phyloP scores from a whole-genome alignment of 768 basidiomycete species.

The Collybiopsis confluens region DNA sequence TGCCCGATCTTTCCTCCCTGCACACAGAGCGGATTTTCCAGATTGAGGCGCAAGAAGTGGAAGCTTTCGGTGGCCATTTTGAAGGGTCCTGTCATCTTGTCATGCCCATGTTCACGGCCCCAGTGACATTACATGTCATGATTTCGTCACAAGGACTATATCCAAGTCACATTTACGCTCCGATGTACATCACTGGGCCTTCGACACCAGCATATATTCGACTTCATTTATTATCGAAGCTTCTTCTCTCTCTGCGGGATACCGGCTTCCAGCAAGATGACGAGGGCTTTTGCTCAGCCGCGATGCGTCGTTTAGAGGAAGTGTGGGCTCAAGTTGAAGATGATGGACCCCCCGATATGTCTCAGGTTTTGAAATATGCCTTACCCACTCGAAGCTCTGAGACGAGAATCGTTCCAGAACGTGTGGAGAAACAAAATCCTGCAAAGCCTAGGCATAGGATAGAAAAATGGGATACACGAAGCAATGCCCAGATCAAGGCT shows the following conservation, averaged over 20 bases:
- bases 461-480: slow-evolving; percentile 36
- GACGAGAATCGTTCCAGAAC: background rate
- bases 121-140: slow-evolving; percentile 64
- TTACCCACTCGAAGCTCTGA: slow-evolving; percentile 25
- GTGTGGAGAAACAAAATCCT: background rate
- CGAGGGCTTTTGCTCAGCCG: slow-evolving; percentile 69
- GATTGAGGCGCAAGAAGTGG: slow-evolving; percentile 42
- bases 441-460: slow-evolving; percentile 14
- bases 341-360: slow-evolving; percentile 73
- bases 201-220: slow-evolving; percentile 77
- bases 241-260: slow-evolving; percentile 53
- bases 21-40: slow-evolving; percentile 13
- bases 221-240: slow-evolving; percentile 68
- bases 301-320: slow-evolving; percentile 67
- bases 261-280: slow-evolving; percentile 57
- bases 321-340: slow-evolving; percentile 65
- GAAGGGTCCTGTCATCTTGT: slow-evolving; percentile 42
- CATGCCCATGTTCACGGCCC: slow-evolving; percentile 64
- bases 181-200: slow-evolving; percentile 71
- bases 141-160: slow-evolving; percentile 42
- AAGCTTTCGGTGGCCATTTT: slow-evolving; percentile 53
- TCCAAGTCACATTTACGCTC: slow-evolving; percentile 46
- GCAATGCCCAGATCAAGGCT: slow-evolving; percentile 43
- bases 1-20: slow-evolving; percentile 7
- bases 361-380: slow-evolving; percentile 59